These are phyloP conservation scores for Leishmania tropica DNA, from an alignment of 208 protist species.

Conservation along the genomic window DNA sequence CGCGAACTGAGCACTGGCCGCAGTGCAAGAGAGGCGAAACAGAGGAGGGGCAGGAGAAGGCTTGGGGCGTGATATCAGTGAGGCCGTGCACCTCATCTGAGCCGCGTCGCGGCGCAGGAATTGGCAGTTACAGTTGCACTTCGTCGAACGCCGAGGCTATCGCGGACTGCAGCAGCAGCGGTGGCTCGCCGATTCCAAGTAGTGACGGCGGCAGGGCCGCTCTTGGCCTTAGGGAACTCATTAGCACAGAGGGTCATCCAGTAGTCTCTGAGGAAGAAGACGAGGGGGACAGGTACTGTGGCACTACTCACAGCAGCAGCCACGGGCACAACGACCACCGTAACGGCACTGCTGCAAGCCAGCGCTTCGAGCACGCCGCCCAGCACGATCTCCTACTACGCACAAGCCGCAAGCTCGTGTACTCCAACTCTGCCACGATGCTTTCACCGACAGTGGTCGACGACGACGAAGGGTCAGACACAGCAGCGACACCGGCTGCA, in stretches of 20 bases:
- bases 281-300: background rate
- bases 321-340: background rate
- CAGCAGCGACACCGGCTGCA: background rate
- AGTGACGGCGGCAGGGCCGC: background rate
- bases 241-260: background rate
- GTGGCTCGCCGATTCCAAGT: background rate
- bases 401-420: slow-evolving; percentile 27
- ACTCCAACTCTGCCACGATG: background rate
- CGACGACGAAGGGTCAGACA: background rate
- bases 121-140: background rate
- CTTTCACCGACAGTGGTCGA: background rate
- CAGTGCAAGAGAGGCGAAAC: background rate
- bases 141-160: background rate
- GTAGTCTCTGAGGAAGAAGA: background rate
- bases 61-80: too few relatives aligned
- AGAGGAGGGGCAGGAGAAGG: background rate
- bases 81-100: background rate
- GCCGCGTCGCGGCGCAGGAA: background rate
- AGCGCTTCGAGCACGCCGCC: background rate
- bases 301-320: background rate
- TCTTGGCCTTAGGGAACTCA: background rate
- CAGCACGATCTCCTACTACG: background rate
- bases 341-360: background rate
- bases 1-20: background rate
- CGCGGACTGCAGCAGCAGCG: background rate